These are phyloP conservation scores for Sicyos baderoa DNA, from an alignment of 306 rosid species.

Conservation along the genomic window DNA sequence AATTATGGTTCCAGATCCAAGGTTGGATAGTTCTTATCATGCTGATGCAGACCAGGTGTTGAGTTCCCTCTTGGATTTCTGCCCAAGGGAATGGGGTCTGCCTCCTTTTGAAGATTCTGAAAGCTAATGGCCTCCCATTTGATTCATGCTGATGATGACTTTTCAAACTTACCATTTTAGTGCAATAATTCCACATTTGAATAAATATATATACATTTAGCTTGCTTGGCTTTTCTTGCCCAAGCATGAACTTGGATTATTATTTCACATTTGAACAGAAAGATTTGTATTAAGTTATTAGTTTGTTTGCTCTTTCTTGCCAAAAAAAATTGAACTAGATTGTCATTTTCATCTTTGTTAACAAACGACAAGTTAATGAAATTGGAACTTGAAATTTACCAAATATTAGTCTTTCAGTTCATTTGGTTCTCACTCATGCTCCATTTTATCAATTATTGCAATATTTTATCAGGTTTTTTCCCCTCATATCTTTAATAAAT, in stretches of 20 bases:
- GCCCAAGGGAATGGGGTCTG: conserved; percentile 72
- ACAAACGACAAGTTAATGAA: neutral
- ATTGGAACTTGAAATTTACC: neutral
- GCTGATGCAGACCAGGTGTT: conserved; percentile 66
- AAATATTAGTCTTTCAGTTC: neutral
- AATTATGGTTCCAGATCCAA: conserved; percentile 91
- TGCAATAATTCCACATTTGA: neutral
- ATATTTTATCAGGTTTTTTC: no score
- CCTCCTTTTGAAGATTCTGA: conserved; percentile 62
- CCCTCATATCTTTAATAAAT: neutral
- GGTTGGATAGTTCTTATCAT: conserved; percentile 58
- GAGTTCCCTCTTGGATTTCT: conserved; percentile 69
- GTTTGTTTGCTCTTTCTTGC: neutral
- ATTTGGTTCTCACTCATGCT: neutral
- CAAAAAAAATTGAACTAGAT: neutral
- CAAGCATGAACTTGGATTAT: neutral
- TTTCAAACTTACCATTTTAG: neutral
- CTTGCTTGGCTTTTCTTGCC: neutral
- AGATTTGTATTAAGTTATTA: neutral
- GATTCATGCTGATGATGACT: neutral
- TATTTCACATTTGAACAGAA: neutral
- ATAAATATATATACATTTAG: neutral
- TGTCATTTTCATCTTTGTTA: neutral
- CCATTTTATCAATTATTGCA: no score
- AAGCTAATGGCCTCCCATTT: conserved; percentile 24